phyloP scores from a whole-genome alignment of 2,329 filamentous ascomycete genomes.

The Talaromyces verruculosus region DNA sequence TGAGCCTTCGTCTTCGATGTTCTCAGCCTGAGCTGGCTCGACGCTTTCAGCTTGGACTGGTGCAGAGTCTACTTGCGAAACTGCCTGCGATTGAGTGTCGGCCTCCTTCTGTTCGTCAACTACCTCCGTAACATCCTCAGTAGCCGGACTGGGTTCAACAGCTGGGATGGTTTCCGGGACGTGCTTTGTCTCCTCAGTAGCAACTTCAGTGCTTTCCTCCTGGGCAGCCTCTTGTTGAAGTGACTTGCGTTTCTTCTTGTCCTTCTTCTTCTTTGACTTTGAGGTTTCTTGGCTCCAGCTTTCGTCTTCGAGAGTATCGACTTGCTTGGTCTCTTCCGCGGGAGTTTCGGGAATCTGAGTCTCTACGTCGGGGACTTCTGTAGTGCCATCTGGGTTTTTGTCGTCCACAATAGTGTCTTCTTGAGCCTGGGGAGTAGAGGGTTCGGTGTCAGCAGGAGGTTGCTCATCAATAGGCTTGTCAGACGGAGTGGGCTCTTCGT shows the following conservation, averaged over 20 bases:
- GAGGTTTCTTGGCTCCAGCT: constrained; percentile 13
- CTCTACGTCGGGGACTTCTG: not conserved
- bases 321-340: constrained; percentile 1
- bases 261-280: constrained; percentile 34
- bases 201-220: constrained; percentile 2
- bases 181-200: not conserved
- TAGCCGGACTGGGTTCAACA: not conserved
- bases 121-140: not conserved
- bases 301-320: not conserved
- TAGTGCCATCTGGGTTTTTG: not conserved
- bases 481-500: constrained; percentile 27
- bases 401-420: not conserved
- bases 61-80: not conserved
- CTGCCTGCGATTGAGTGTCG: not conserved
- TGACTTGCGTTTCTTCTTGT: constrained; percentile 39
- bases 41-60: not conserved
- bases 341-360: not conserved
- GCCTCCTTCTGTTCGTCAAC: not conserved
- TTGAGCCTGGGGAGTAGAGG: not conserved
- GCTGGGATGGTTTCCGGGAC: not conserved
- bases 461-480: not conserved
- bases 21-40: not conserved
- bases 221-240: constrained; percentile 10
- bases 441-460: not conserved
- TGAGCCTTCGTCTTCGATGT: constrained; percentile 5